These are phyloP conservation scores for Phaeosphaeria sp. DNA, from an alignment of 2,329 filamentous ascomycete species.

Conservation along the genomic window DNA sequence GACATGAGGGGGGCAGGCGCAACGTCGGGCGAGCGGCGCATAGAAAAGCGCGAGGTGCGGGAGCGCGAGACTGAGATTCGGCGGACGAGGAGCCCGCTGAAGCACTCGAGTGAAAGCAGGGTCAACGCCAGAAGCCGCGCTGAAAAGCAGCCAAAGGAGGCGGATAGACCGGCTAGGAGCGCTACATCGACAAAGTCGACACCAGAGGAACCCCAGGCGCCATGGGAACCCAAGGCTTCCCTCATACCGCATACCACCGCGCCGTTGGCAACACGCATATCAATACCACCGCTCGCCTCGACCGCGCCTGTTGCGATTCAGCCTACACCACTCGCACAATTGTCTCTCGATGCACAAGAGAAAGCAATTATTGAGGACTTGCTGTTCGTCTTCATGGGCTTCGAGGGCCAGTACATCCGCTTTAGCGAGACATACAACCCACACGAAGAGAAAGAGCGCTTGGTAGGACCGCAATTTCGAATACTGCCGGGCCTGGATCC, in stretches of 20 bases:
- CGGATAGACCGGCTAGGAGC: conserved; percentile 30
- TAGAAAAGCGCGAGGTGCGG: conserved; percentile 44
- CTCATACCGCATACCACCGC: conserved; percentile 73
- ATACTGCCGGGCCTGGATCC: conserved; percentile 86
- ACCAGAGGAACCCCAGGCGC: conserved; percentile 40
- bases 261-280: conserved; percentile 75
- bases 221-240: conserved; percentile 82
- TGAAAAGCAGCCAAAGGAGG: conserved; percentile 38
- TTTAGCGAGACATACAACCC: conserved; percentile 86
- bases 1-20: conserved; percentile 22
- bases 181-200: conserved; percentile 27
- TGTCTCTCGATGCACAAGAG: conserved; percentile 85
- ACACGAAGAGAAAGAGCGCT: conserved; percentile 80
- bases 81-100: conserved; percentile 47
- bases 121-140: conserved; percentile 40
- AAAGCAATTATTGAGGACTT: conserved; percentile 87
- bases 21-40: conserved; percentile 37
- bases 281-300: conserved; percentile 67
- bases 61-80: conserved; percentile 45
- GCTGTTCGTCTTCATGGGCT: conserved; percentile 96
- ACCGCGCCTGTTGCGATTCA: conserved; percentile 73
- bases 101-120: conserved; percentile 42
- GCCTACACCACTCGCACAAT: conserved; percentile 70
- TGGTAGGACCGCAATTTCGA: conserved; percentile 81
- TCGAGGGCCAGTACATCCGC: conserved; percentile 95